Percentiles rank a stretch among this genome's conserved stretches.
These are phyloP conservation scores for Cokeromyces recurvatus DNA, from an alignment of 371 early-diverging fungal genomes.

Conservation along the genomic window DNA sequence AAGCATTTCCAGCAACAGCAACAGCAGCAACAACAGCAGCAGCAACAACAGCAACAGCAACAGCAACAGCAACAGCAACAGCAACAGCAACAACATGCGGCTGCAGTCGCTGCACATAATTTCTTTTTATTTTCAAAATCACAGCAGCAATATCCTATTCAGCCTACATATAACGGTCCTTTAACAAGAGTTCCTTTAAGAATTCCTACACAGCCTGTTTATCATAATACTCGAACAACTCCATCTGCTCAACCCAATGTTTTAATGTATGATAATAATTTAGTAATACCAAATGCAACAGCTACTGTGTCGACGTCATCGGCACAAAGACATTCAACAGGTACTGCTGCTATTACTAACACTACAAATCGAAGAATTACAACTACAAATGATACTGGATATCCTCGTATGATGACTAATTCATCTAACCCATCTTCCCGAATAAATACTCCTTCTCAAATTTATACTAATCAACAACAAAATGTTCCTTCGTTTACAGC, in stretches of 20 bases:
- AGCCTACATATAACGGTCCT: slow-evolving; percentile 10
- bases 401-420: too few relatives aligned
- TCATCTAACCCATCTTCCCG: neutral
- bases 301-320: neutral
- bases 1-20: slow-evolving; percentile 10
- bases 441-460: neutral
- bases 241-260: slow-evolving; percentile 4
- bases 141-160: slow-evolving; percentile 11
- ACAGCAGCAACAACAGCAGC: slow-evolving; percentile 11
- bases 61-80: slow-evolving; percentile 8
- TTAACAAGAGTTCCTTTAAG: slow-evolving; percentile 12
- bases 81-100: slow-evolving; percentile 3
- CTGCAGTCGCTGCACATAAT: slow-evolving; percentile 8
- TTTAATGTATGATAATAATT: slow-evolving; percentile 10
- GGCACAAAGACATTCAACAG: neutral
- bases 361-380: neutral
- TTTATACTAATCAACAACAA: neutral
- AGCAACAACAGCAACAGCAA: slow-evolving; percentile 11
- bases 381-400: neutral
- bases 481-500: neutral
- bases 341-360: neutral
- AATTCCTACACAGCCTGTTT: slow-evolving; percentile 16
- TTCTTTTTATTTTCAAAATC: slow-evolving; percentile 11
- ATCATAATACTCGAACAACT: slow-evolving; percentile 3
- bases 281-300: slow-evolving; percentile 3